Base-by-base conservation (phyloP, 208 protist genomes). In the Herpetomonas tarakana region DNA sequence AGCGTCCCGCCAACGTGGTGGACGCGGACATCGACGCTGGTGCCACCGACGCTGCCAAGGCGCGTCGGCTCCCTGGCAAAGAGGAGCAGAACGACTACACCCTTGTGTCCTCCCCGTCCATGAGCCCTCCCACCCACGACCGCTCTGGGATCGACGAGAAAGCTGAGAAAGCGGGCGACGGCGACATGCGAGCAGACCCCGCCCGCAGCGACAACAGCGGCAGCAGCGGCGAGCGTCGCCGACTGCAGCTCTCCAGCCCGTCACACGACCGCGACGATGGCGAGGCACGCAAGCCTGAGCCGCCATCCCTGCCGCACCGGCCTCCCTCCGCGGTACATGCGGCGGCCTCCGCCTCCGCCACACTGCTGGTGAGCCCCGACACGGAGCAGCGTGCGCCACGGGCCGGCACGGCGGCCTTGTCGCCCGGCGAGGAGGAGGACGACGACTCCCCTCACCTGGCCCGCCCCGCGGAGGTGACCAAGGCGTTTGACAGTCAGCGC, bases 1-100 rank as follows among this genome's bases (percentile, higher is more conserved):
- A 68, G 55, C 68, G 59, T 30, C 52, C 56, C 41, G 53, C 50
- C 3, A 60, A 61, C 14, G 19, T 39, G 19, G 54, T 45, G n/a
- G 52, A 65, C 18, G 35, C 35, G 14, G 35, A 41, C 35, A 41
- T 41, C 9, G 14, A 41, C 14, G 35, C 35, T 6, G 35, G 35
- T 6, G 35, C 35, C 35, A 41, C 35, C 35, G 35, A 41, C 14
- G 35, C 35, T 14, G 35, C 9, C 35, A 6, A 41, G 14, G 35
- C 9, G 9, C 35, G 35, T 14, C 35, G 35, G 6, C 9, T 6
- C 35, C 6, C 9, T 14, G 35, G 35, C 6, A 6, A 6, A 41
- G 35, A 41, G 9, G 35, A 41, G 35, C 35, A 14, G 9, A 41
- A 6, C 35, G 35, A 41, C 35, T 41, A 41, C 52, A 71, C 57